These are phyloP conservation scores for Monoraphidium neglectum DNA, from an alignment of 139 green algal species.

Conservation along the genomic window DNA sequence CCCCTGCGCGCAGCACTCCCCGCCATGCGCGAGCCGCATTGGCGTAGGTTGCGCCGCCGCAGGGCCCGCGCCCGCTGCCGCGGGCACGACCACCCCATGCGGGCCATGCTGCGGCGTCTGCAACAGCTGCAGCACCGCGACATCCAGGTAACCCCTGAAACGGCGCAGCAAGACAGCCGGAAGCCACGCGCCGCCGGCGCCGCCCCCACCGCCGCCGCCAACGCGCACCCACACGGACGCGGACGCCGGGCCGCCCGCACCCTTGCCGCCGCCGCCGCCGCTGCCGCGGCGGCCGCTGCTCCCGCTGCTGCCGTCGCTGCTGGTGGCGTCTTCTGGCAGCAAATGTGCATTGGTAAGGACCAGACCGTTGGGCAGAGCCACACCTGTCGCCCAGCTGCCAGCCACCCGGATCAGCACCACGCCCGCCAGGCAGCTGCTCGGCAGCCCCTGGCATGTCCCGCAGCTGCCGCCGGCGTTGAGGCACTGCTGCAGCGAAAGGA, in stretches of 20 bases:
- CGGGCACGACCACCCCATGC: not conserved
- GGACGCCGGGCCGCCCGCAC: too few species aligned
- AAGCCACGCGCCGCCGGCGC: not conserved
- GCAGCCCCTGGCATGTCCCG: slow-evolving; percentile 7
- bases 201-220: not conserved
- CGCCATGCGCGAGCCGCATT: not conserved
- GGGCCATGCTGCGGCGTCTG: not conserved
- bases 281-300: not conserved
- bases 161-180: slow-evolving; percentile 31
- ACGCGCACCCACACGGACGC: not conserved
- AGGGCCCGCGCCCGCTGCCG: slow-evolving; percentile 3
- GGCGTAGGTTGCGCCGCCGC: slow-evolving; percentile 3
- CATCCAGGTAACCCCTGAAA: slow-evolving; percentile 20
- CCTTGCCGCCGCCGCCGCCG: not conserved
- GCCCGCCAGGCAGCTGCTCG: not conserved
- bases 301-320: not conserved
- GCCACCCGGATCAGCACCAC: slow-evolving; percentile 41
- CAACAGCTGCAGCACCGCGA: slow-evolving; percentile 17
- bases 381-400: slow-evolving; percentile 66
- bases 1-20: not conserved
- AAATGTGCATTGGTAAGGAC: slow-evolving; percentile 86
- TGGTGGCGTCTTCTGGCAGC: slow-evolving; percentile 27
- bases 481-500: slow-evolving; percentile 4
- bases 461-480: slow-evolving; percentile 6
- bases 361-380: slow-evolving; percentile 61